Percentiles rank a stretch among this genome's conserved stretches.
Conservation (phyloP, 208 protist genomes). For the Leishmania guyanensis region DNA sequence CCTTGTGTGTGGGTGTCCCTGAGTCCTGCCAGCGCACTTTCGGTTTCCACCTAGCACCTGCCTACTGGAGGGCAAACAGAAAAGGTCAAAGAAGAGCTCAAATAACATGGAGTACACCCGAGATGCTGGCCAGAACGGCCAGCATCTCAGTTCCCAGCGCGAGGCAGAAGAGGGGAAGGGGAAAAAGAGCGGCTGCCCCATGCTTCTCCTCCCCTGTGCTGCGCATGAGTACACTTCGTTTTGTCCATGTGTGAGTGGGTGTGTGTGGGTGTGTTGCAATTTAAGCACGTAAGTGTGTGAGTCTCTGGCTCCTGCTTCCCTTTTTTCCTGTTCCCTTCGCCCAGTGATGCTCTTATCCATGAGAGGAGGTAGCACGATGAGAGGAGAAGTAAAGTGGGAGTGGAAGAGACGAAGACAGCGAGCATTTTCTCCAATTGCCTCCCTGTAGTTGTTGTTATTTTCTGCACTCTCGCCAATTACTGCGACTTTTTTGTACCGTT, state of each 20-base stretch:
- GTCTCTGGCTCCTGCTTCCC: not conserved
- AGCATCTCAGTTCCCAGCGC: not conserved
- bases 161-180: not conserved
- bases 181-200: not conserved
- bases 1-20: not conserved
- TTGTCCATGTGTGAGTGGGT: not conserved
- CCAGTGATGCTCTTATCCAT: not conserved
- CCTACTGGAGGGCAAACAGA: not conserved
- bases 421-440: not conserved
- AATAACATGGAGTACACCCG: not conserved
- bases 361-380: not conserved
- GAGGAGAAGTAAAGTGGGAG: not conserved
- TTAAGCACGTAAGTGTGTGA: not conserved
- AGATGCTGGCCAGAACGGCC: not conserved
- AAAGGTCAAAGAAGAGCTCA: not conserved
- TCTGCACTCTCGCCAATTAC: not conserved
- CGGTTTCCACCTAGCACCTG: not conserved
- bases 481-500: conserved; percentile 13
- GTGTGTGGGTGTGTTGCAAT: not conserved
- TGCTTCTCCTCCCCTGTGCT: not conserved
- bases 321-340: not conserved
- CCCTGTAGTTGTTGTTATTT: not conserved
- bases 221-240: not conserved
- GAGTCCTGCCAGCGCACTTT: not conserved
- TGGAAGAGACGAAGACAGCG: not conserved